Base-by-base conservation (phyloP, 2,329 filamentous ascomycete species). In the Sporothrix phasma region DNA sequence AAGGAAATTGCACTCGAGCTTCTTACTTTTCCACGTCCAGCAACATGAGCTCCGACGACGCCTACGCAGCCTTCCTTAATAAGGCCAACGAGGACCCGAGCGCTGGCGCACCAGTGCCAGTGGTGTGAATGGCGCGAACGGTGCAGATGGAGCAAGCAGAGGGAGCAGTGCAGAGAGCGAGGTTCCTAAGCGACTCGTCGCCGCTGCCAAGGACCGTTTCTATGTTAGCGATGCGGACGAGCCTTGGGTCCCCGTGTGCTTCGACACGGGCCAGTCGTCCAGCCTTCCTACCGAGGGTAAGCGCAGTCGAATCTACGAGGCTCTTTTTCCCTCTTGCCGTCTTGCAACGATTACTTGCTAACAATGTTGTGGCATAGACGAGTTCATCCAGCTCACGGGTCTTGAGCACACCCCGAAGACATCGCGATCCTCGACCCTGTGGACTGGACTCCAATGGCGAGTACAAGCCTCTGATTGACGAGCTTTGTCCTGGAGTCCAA, bases 151-250 rank as follows among this genome's bases (percentile, higher is more conserved):
- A 39, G 41, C 45, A 53, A 29, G 24, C 64, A 11, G n/a, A n/a
- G n/a, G 34, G 34, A 10, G 34, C 15, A 37, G 15, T 3, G 10
- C 34, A 37, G 39, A 54, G 60, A 19, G n/a, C n/a, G 53, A 80
- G 66, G 81, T 92, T 62, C 90, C 92, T 6, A 75, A 78, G 59
- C 75, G 76, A 3, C 79, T 92, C 62, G 74, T 76, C 63, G 73
- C 76, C 46, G 79, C 77, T 7, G 76, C 76, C 62, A 78, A 80
- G 59, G 70, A 88, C 64, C 82, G 80, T 49, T 86, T 88, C 72
- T 96, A 94, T 74, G 75, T 84, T 17, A 94, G 88, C 67, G 92
- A 96, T 65, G 85, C 90, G 34, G 92, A 96, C 73, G 90, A 95
- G 79, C 87, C 88, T 4, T 96, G 96, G 74, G 85, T 89, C 73